Base-by-base conservation (phyloP, 768 basidiomycete species). In the Mycena epipterygia region DNA sequence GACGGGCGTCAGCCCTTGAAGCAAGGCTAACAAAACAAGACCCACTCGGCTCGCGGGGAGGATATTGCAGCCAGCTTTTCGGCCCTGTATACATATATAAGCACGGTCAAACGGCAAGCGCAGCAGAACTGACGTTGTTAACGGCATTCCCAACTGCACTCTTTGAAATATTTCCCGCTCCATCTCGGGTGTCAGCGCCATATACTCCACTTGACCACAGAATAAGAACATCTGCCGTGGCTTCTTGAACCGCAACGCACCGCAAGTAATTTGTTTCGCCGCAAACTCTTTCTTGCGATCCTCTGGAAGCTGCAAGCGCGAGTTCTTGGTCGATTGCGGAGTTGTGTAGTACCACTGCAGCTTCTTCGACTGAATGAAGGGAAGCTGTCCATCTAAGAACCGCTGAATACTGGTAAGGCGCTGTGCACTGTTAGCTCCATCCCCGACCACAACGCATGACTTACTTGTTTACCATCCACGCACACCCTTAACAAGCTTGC, bases 101-200 rank as follows among this genome's bases (percentile, higher is more conserved):
- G 30, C 19, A 46, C 35, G 57, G 23, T 48, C 14, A 37, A 39
- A 42, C 27, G n/a, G 37, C 29, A 29, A 72, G 58, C 8, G n/a
- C 2, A 29, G 9, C 25, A 35, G 33, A 53, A 30, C 42, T 33
- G n/a, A 91, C 93, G 90, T 87, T 11, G 91, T 91, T 53, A 96
- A 83, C 19, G 89, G 83, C 82, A 94, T 89, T 62, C 94, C 94
- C 44, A 95, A 79, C 73, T 96, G 95, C 19, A 96, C 94, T 30
- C 95, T 85, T 73, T 93, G 91, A 75, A 94, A 94, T 25, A 95
- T 90, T 61, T 95, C 94, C 56, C 94, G 88, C 78, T 95, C 93
- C 5, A 84, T 81, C 7, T 84, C 83, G 16, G 87, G 83, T 2
- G 84, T 78, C 1, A 95, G 81, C 32, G 83, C 77, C 39, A 82